Base-by-base conservation (phyloP, 331 rosid genomes). In the Pyracantha coccinea region DNA sequence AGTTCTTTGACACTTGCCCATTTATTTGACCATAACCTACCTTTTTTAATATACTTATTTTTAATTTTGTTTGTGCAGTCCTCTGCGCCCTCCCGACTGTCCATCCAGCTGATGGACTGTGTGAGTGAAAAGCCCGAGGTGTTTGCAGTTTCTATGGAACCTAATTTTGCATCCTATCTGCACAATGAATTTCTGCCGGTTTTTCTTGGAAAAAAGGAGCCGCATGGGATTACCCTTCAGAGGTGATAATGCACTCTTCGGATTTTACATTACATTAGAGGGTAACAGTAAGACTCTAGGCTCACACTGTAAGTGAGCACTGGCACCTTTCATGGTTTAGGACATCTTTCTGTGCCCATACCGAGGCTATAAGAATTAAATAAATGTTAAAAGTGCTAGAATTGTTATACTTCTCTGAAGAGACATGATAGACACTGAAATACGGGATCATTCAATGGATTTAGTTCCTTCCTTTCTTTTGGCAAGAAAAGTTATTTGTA, bases 101-200 rank as follows among this genome's bases (percentile, higher is more conserved):
- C 91, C 63, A 85, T 90, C 82, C 99, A 95, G 89, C 88, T 95
- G 81, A 95, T 95, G 99, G 98, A 92, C 89, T 84, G 78, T 52
- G 74, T 84, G 85, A 86, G 77, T 74, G 96, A 92, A 82, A 90
- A 90, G 83, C 96, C 99, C 3, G 99, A 92, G 84, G 84, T 87
- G 65, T 85, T 84, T 73, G 97, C 99, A 8, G 96, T 95, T 64
- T 86, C 99, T n/a, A 68, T 95, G 83, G 99, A 95, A 68, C 99
- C 99, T 4, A 84, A 85, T 73, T 95, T 95, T 86, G 85, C 96
- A 20, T 85, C 85, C 78, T 95, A 95, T 82, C 89, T 95, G 77
- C 86, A 89, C 76, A 88, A 85, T 59, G 97, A 95, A 68, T 90
- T 85, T 79, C 86, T 95, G 60, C 85, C 97, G 1, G 80, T 77